phyloP scores from a whole-genome alignment of 176 grass and related monocot genomes.

The Elymus sibiricus region DNA sequence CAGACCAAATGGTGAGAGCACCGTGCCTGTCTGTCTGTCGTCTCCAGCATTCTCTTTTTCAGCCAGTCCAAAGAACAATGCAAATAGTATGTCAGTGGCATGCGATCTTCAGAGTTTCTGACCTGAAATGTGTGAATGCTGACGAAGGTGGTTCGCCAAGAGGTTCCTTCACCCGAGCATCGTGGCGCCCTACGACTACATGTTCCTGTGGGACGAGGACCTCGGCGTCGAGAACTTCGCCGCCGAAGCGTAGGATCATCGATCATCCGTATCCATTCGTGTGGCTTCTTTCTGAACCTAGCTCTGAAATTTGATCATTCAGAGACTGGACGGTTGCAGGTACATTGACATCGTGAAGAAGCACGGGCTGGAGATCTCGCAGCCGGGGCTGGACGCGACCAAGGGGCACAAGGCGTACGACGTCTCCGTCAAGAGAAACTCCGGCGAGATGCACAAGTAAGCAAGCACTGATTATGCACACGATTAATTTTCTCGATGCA shows the following conservation, averaged over 20 bases:
- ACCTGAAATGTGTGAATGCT: not conserved
- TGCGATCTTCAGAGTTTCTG: not conserved
- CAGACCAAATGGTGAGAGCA: constrained; percentile 40
- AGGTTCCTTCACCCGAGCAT: constrained; percentile 36
- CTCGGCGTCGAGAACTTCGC: constrained; percentile 23
- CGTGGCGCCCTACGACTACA: constrained; percentile 38
- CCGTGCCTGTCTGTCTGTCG: not conserved
- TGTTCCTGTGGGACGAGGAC: constrained; percentile 54
- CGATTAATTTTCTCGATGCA: no score
- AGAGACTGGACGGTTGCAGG: not conserved
- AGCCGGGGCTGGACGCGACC: constrained; percentile 23
- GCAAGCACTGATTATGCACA: not conserved
- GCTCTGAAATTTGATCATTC: not conserved
- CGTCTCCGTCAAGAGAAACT: not conserved
- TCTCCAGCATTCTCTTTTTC: not conserved
- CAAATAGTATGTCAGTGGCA: no score
- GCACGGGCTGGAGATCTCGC: constrained; percentile 30
- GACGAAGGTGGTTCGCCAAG: not conserved
- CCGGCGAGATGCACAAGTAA: constrained; percentile 23
- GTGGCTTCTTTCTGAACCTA: not conserved
- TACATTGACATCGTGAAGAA: not conserved
- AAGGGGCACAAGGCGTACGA: not conserved
- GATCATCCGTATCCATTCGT: not conserved
- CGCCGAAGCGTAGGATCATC: constrained; percentile 12
- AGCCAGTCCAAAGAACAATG: not conserved